These are phyloP conservation scores for Daldinia grandis DNA, from an alignment of 495 filamentous ascomycete species.

Conservation along the genomic window DNA sequence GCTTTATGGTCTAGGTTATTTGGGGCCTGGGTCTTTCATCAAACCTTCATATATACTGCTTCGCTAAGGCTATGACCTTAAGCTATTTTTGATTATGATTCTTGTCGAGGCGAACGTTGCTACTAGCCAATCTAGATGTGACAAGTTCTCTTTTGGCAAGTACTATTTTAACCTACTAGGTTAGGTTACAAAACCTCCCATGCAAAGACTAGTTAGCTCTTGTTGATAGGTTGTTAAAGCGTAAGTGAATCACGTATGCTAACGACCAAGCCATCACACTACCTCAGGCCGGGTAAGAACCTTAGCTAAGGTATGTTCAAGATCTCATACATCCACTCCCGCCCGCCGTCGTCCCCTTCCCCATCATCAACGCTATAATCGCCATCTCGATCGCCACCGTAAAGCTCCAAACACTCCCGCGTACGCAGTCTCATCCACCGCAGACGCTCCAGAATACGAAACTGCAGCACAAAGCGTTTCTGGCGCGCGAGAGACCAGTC, in stretches of 20 bases:
- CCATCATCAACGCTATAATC: background rate
- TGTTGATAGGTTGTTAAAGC: no score
- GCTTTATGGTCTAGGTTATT: background rate
- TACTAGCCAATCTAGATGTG: no score
- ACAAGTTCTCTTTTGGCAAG: no score
- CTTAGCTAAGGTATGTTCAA: constrained; percentile 14
- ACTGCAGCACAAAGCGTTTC: constrained; percentile 14
- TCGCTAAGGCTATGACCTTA: background rate
- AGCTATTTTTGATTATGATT: background rate
- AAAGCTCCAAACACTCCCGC: constrained; percentile 1
- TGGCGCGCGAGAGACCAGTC: background rate
- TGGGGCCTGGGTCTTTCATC: background rate
- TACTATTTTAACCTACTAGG: no score
- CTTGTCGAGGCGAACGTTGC: no score
- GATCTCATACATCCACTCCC: constrained; percentile 21
- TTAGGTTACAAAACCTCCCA: no score
- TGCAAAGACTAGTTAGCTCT: no score
- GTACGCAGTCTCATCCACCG: constrained; percentile 19
- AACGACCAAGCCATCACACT: no score
- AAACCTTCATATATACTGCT: background rate
- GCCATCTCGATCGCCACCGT: background rate
- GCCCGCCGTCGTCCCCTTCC: background rate
- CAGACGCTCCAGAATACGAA: constrained; percentile 18
- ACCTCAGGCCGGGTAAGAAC: background rate
- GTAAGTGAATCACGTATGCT: no score